phyloP scores from a whole-genome alignment of 352 stramenopile genomes.

The Globisporangium spinosum region DNA sequence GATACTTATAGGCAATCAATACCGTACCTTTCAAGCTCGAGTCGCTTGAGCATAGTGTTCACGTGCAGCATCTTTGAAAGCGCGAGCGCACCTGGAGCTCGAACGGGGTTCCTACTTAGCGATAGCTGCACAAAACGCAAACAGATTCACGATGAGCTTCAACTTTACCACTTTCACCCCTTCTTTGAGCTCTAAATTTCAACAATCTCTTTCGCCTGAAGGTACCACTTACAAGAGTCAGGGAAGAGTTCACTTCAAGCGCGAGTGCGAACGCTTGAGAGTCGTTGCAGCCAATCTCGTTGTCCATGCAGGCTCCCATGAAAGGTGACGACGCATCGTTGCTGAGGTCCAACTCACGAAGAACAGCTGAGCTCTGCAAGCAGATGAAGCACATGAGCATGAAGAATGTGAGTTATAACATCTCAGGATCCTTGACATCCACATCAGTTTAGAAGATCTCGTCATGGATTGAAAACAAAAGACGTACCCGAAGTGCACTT shows the following conservation, averaged over 20 bases:
- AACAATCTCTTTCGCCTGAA: not conserved
- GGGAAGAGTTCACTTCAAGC: constrained; percentile 29
- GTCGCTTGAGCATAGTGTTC: constrained; percentile 25
- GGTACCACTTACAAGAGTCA: constrained; percentile 17
- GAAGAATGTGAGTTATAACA: not conserved
- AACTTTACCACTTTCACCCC: not conserved
- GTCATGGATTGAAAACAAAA: not conserved
- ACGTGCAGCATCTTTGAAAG: constrained; percentile 32
- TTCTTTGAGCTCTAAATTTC: not conserved
- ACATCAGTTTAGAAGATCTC: not conserved
- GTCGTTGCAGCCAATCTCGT: constrained; percentile 28
- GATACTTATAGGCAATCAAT: not conserved
- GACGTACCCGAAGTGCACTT: constrained; percentile 32
- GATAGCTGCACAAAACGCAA: constrained; percentile 7
- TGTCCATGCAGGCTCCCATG: constrained; percentile 25
- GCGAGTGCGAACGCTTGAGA: constrained; percentile 26
- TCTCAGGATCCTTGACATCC: not conserved
- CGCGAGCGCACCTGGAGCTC: constrained; percentile 17
- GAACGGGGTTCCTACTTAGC: constrained; percentile 36
- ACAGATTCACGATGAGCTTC: not conserved
- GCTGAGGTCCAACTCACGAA: constrained; percentile 35
- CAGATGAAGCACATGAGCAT: not conserved
- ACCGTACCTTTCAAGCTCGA: constrained; percentile 32
- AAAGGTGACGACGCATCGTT: constrained; percentile 28
- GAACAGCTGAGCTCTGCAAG: constrained; percentile 8